Percentiles rank a stretch among this genome's conserved stretches.
Evolutionary conservation across 371 early-diverging fungal genomes (phyloP).

Genomic region (Rhizopus arrhizus): DNA sequence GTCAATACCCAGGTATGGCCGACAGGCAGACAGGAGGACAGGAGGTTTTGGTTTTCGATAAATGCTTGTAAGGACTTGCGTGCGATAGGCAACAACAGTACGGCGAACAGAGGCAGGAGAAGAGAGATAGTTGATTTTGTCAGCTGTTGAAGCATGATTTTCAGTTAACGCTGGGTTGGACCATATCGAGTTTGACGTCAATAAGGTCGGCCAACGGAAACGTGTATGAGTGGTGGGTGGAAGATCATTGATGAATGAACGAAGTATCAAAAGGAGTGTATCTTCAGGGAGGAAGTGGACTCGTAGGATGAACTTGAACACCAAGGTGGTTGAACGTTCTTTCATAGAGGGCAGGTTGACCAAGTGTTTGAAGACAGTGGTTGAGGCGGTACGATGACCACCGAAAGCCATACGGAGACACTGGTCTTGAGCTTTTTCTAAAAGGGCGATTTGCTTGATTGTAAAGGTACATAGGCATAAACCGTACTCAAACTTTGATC

Average conservation of each 20-base stretch:
- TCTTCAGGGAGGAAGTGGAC: no score
- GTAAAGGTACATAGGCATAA: neutral
- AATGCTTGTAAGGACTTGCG: no score
- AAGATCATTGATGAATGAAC: neutral
- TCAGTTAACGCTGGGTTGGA: neutral
- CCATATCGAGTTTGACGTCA: neutral
- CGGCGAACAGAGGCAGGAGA: slow-evolving; percentile 29
- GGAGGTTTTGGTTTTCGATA: no score
- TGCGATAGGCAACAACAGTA: neutral
- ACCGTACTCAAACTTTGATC: slow-evolving; percentile 11
- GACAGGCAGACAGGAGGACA: no score
- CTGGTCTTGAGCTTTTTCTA: slow-evolving; percentile 9
- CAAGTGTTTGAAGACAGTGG: neutral
- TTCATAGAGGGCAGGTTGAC: slow-evolving; percentile 2
- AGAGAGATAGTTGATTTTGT: slow-evolving; percentile 21
- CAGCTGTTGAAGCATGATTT: slow-evolving; percentile 2
- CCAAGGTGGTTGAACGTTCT: neutral
- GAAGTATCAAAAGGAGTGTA: slow-evolving; percentile 1
- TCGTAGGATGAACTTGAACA: neutral
- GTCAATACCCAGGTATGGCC: no score
- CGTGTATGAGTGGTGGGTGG: neutral
- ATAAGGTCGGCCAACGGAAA: no score
- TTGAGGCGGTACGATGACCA: neutral
- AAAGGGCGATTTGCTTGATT: neutral
- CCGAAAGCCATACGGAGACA: slow-evolving; percentile 13